Base-by-base conservation (phyloP, 495 filamentous ascomycete species). In the Aspergillus hancockii region DNA sequence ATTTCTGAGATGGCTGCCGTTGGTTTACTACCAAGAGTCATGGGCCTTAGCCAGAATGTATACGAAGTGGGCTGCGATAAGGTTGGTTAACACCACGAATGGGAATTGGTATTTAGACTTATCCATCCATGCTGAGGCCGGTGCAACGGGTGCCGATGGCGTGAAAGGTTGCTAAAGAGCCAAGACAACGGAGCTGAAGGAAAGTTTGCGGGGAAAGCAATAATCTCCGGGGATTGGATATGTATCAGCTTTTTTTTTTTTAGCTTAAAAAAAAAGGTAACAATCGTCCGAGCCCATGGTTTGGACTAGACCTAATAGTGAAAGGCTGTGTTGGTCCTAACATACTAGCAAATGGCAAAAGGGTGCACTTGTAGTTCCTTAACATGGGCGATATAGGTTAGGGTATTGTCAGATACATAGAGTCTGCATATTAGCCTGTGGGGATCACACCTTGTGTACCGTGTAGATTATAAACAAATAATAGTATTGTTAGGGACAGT, bases 121-220 rank as follows among this genome's bases (percentile, higher is more conserved):
- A 36, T 36, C 9, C 34, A 36, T 10, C 13, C 34, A 36, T 36
- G 34, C 12, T 36, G 34, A 40, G 36, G 9, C 16, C 36, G 41
- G 16, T 18, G n/a, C 1, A 19, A 45, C 14, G 41, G 36, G 41
- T 21, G 41, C 16, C n/a, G 41, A 45, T 14, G 14, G n/a, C 19
- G 41, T 45, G 41, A 19, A n/a, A 14, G 41, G 18, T 5, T 36
- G 34, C 13, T 45, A n/a, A n/a, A 19, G 6, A 45, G 41, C 41
- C 41, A 45, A 45, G 41, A 45, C 34, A 14, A 36, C 34, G 34
- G 34, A 36, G 34, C 34, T 19, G 16, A 21, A 19, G 41, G 41
- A 45, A 21, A 8, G 41, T 45, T 45, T 45, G 41, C 41, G 41
- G 41, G 41, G 41, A 45, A 45, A 45, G 5, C 41, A 45, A 45